Evolutionary conservation across 768 basidiomycete species (phyloP).

Genomic region (Arthromyces matolae): DNA sequence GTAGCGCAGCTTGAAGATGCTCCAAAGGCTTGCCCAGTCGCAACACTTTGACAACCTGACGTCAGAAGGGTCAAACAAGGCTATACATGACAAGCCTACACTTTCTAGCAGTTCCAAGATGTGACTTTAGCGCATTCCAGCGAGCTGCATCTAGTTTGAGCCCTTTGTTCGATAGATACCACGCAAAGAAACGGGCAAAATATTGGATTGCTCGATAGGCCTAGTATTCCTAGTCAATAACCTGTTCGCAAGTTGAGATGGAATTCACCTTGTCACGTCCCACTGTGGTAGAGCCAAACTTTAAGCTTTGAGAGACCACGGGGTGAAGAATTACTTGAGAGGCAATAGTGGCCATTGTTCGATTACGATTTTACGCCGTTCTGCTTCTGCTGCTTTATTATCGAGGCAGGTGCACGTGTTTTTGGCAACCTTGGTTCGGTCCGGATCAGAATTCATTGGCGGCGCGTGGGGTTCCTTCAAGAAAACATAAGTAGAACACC

Average conservation of each 20-base stretch:
- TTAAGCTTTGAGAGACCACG: conserved; percentile 67
- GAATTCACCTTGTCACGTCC: conserved; percentile 85
- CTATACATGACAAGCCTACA: conserved; percentile 39
- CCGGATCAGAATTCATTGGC: too few relatives aligned
- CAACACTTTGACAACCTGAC: conserved; percentile 54
- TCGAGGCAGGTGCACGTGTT: conserved; percentile 15
- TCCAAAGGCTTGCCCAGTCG: conserved; percentile 92
- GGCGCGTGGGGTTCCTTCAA: too few relatives aligned
- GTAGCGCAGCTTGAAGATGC: conserved; percentile 86
- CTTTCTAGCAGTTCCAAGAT: conserved; percentile 83
- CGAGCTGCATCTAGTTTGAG: conserved; percentile 66
- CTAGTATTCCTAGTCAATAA: conserved; percentile 33
- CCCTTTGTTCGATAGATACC: conserved; percentile 70
- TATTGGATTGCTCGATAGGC: conserved; percentile 90
- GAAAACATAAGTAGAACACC: too few relatives aligned
- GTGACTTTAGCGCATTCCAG: conserved; percentile 82
- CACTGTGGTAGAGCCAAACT: conserved; percentile 73
- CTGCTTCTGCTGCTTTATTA: neutral
- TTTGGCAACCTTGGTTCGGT: conserved; percentile 10
- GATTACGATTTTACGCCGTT: neutral
- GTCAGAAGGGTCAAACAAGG: conserved; percentile 3
- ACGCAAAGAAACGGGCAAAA: conserved; percentile 84
- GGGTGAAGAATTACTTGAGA: conserved; percentile 88
- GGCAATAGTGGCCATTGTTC: conserved; percentile 47
- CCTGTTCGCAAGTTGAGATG: conserved; percentile 11